These are phyloP conservation scores for Kazachstania psychrophila DNA, from an alignment of 805 yeast species.

Conservation along the genomic window DNA sequence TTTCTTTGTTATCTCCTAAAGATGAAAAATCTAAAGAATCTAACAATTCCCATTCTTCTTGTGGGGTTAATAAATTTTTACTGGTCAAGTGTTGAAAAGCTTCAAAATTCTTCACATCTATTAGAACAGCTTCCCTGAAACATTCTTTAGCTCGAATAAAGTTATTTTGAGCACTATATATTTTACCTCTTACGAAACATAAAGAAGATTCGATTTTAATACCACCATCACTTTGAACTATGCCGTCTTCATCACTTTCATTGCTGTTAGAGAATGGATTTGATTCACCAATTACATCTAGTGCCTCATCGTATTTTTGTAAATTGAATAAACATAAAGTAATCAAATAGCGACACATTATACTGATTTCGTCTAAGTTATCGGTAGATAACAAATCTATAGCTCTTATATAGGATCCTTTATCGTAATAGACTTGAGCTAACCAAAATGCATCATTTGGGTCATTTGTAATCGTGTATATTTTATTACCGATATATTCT, in stretches of 20 bases:
- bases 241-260: slow-evolving; percentile 5
- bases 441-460: slow-evolving; percentile 95
- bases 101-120: slow-evolving; percentile 87
- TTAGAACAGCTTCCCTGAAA: slow-evolving; percentile 73
- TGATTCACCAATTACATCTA: slow-evolving; percentile 73
- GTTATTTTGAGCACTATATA: slow-evolving; percentile 74
- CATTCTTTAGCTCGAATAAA: slow-evolving; percentile 81
- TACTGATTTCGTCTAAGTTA: slow-evolving; percentile 44
- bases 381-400: slow-evolving; percentile 55
- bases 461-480: slow-evolving; percentile 71
- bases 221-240: slow-evolving; percentile 53
- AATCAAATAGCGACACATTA: slow-evolving; percentile 72
- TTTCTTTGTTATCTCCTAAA: slow-evolving; percentile 70
- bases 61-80: slow-evolving; percentile 68
- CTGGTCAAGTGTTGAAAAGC: slow-evolving; percentile 74
- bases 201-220: slow-evolving; percentile 79
- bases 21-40: slow-evolving; percentile 47
- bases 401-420: slow-evolving; percentile 72
- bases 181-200: slow-evolving; percentile 75
- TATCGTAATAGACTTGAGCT: slow-evolving; percentile 76
- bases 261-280: slow-evolving; percentile 51
- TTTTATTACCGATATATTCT: slow-evolving; percentile 84
- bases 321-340: slow-evolving; percentile 65
- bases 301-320: slow-evolving; percentile 79
- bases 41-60: slow-evolving; percentile 79